Evolutionary conservation across 176 grass and related monocot species (phyloP).

Genomic region (Typha latifolia): DNA sequence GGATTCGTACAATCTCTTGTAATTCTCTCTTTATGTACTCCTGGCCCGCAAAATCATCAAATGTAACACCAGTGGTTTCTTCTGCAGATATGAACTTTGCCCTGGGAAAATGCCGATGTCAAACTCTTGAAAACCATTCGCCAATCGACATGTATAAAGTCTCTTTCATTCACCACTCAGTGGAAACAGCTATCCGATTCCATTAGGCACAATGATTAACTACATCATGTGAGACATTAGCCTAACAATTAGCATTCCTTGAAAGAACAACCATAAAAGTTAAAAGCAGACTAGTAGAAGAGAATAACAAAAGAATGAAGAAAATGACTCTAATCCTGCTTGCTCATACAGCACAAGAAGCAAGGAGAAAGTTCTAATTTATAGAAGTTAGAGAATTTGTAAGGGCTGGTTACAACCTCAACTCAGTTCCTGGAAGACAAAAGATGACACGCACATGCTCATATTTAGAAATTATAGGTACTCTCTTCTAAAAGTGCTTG

Average conservation of each 20-base stretch:
- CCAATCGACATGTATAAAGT: neutral
- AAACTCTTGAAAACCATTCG: slow-evolving; percentile 1
- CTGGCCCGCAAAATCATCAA: slow-evolving; percentile 30
- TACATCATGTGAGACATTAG: too few species aligned
- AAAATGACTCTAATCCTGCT: too few species aligned
- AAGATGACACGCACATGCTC: neutral
- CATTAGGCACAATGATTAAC: too few species aligned
- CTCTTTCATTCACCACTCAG: neutral
- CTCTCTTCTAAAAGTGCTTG: neutral
- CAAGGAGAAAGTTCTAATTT: too few species aligned
- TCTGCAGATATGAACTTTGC: slow-evolving; percentile 30
- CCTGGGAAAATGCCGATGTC: neutral
- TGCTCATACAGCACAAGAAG: too few species aligned
- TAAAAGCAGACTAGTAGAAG: too few species aligned
- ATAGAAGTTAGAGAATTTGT: too few species aligned
- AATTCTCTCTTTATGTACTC: slow-evolving; percentile 27
- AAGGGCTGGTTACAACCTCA: too few species aligned
- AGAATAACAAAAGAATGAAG: too few species aligned
- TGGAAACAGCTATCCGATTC: too few species aligned
- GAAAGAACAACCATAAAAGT: too few species aligned
- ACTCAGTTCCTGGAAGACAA: neutral
- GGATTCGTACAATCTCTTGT: slow-evolving; percentile 25
- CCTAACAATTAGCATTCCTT: too few species aligned
- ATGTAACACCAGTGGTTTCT: slow-evolving; percentile 27
- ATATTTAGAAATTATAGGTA: neutral